Conservation (phyloP, 331 rosid genomes). For the Acacia pycnantha region DNA sequence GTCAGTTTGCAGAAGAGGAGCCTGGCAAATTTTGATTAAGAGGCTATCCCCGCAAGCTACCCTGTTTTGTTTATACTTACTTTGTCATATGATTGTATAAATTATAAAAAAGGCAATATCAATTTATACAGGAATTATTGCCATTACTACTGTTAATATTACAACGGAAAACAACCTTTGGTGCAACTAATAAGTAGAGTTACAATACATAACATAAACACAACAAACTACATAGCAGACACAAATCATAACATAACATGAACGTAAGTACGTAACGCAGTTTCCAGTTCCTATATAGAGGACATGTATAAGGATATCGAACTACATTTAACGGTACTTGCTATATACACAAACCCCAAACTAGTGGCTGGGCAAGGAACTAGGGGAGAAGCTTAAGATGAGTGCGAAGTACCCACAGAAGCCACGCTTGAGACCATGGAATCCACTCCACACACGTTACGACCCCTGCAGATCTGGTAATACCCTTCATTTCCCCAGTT, state of each 20-base stretch:
- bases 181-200: conserved; percentile 15
- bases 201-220: background rate
- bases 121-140: background rate
- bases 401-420: conserved; percentile 36
- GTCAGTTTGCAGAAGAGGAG: conserved; percentile 11
- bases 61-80: background rate
- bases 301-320: background rate
- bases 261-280: background rate
- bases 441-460: conserved; percentile 73
- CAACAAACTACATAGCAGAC: background rate
- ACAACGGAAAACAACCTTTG: background rate
- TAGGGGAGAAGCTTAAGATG: conserved; percentile 1
- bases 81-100: background rate
- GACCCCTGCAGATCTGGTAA: conserved; percentile 84
- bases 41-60: background rate
- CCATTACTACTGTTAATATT: background rate
- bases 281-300: conserved; percentile 20
- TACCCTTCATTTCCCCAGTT: conserved; percentile 88
- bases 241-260: background rate
- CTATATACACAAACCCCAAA: conserved; percentile 41
- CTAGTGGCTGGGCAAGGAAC: background rate
- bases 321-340: background rate
- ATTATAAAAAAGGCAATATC: background rate
- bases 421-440: conserved; percentile 90
- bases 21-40: conserved; percentile 11